phyloP scores from a whole-genome alignment of 352 stramenopile genomes.

The Phytopythium chamaehyphon region DNA sequence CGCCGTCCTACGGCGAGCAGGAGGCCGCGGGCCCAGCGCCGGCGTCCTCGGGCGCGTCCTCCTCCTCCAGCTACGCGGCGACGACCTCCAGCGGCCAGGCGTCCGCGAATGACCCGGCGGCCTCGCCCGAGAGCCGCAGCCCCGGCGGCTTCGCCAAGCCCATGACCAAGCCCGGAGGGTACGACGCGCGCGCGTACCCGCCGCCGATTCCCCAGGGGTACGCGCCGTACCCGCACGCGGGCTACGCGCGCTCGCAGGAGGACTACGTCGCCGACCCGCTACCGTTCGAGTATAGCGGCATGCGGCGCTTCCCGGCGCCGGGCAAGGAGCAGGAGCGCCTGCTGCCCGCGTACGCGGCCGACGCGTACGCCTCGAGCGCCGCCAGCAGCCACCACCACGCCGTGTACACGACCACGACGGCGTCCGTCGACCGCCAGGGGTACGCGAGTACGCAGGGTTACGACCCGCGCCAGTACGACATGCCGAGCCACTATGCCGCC shows the following conservation, averaged over 20 bases:
- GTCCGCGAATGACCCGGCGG: not conserved
- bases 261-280: conserved; percentile 77
- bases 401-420: conserved; percentile 18
- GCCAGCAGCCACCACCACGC: conserved; percentile 8
- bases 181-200: conserved; percentile 24
- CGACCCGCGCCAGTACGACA: conserved; percentile 25
- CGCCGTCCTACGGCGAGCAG: conserved; percentile 25
- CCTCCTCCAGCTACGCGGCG: not conserved
- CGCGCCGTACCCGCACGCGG: conserved; percentile 9
- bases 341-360: conserved; percentile 15
- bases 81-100: not conserved
- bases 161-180: conserved; percentile 4
- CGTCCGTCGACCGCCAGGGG: conserved; percentile 3
- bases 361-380: conserved; percentile 23
- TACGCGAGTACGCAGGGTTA: conserved; percentile 16
- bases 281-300: conserved; percentile 72
- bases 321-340: conserved; percentile 19
- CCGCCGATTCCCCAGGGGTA: conserved; percentile 20
- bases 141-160: conserved; percentile 17
- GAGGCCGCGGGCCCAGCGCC: conserved; percentile 5
- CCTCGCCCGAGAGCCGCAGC: conserved; percentile 22
- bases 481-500: conserved; percentile 33
- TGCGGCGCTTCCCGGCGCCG: conserved; percentile 24
- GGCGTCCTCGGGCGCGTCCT: conserved; percentile 2
- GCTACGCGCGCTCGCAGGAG: conserved; percentile 29